Evolutionary conservation across 805 yeast species (phyloP).

Genomic region (Teunomyces barrocoloradensis): DNA sequence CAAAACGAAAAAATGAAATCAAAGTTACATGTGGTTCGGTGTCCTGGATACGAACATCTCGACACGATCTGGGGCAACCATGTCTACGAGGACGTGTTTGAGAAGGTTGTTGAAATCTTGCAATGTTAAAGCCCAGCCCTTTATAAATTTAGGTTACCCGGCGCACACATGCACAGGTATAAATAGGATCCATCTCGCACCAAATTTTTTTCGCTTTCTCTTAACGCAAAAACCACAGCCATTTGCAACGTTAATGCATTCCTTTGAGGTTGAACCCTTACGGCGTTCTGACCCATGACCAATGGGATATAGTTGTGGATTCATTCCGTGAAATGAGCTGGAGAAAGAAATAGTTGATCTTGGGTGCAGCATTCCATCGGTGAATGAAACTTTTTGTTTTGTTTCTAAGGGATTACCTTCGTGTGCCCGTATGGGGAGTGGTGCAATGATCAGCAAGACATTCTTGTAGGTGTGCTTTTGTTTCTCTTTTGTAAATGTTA

Average conservation of each 20-base stretch:
- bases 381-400: conserved; percentile 28
- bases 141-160: conserved; percentile 28
- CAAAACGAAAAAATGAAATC: conserved; percentile 22
- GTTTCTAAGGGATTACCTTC: conserved; percentile 68
- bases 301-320: conserved; percentile 53
- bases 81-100: conserved; percentile 25
- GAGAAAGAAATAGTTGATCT: conserved; percentile 60
- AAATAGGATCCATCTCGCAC: conserved; percentile 6
- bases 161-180: conserved; percentile 13
- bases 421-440: conserved; percentile 72
- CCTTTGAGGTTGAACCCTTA: conserved; percentile 67
- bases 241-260: conserved; percentile 59
- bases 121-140: background rate
- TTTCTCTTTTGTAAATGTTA: background rate
- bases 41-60: conserved; percentile 31
- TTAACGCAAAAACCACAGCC: conserved; percentile 68
- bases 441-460: conserved; percentile 53
- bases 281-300: conserved; percentile 73
- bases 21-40: conserved; percentile 18
- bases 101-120: conserved; percentile 13
- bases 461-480: background rate
- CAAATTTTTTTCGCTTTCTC: conserved; percentile 13
- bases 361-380: conserved; percentile 73
- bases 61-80: conserved; percentile 30
- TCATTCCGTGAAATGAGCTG: conserved; percentile 50